A percentile compares a stretch with the other conserved stretches of the same genome.
These are phyloP conservation scores for Pleurotus platypus DNA, from an alignment of 768 basidiomycete species.

Conservation along the genomic window DNA sequence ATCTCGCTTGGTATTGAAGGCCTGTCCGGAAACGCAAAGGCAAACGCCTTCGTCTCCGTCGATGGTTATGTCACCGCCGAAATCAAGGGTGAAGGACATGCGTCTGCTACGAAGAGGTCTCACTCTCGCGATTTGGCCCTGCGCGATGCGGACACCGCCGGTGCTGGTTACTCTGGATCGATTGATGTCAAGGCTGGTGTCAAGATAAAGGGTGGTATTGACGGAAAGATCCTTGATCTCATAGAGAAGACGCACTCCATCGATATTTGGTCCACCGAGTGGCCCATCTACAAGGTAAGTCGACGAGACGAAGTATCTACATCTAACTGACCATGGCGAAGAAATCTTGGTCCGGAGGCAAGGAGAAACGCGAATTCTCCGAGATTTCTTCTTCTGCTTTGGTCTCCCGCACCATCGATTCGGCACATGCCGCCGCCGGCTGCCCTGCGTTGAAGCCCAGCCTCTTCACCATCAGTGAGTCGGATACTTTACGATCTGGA, in stretches of 20 bases:
- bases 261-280: neutral
- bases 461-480: neutral
- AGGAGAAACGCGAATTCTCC: neutral
- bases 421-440: neutral
- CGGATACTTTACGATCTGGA: too few species aligned
- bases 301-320: neutral
- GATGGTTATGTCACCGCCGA: constrained; percentile 2
- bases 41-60: neutral
- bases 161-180: constrained; percentile 1
- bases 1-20: neutral
- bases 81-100: constrained; percentile 2
- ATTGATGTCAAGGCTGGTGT: constrained; percentile 2
- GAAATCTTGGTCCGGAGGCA: neutral
- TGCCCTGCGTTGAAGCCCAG: neutral
- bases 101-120: neutral
- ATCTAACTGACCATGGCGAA: neutral
- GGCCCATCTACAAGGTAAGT: neutral
- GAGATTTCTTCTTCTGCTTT: neutral
- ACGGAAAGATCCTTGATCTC: neutral
- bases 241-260: neutral
- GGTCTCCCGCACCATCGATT: neutral
- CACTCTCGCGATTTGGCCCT: neutral
- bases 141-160: neutral
- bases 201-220: constrained; percentile 4
- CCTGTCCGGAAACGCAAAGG: neutral